Base-by-base conservation (phyloP, 2,329 filamentous ascomycete species). In the Phialocephala sp. region DNA sequence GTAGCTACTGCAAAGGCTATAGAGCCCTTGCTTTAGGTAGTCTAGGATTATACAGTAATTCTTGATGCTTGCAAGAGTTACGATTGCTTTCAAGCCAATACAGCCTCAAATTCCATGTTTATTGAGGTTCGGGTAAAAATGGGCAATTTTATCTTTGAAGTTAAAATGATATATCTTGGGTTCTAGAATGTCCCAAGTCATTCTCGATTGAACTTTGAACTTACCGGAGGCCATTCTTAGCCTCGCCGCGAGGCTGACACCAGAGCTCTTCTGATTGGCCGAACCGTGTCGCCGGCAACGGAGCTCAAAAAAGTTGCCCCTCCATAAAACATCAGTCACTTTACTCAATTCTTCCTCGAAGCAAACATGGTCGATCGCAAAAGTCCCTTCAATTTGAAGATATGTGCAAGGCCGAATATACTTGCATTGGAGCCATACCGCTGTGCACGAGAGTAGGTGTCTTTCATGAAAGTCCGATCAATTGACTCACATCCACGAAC, bases 391-490 rank as follows among this genome's bases (percentile, higher is more conserved):
- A 86, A 93, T 75, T 81, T 94, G 60, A 81, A 90, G 72, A 90
- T 85, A 68, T 94, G 91, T 76, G 91, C 90, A 47, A 85, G 91
- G 72, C 84, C 89, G 52, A 94, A 94, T 78, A 93, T 94, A 67
- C 80, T 94, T 70, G 84, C 89, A 68, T 82, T 94, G 57, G 84
- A 93, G 74, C 91, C 91, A 45, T 94, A 94, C 76, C 88, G 91
- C 65, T 94, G 91, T 77, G 91, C 91, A 35, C 81, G 91, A 85
- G 91, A 94, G 91, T 93, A 81, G 79, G 89, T 80, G 57, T n/a
- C 8, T n/a, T 18, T 65, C 69, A 69, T 66, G 62, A 66, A 68
- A 62, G 36, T 62, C 54, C 35, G 12, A 60, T 11, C 18, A 54
- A 39, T 61, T 71, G 71, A 78, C 71, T 81, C 71, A 76, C 72